These are phyloP conservation scores for Pythium graminicola DNA, from an alignment of 352 stramenopile genomes.

Conservation along the genomic window DNA sequence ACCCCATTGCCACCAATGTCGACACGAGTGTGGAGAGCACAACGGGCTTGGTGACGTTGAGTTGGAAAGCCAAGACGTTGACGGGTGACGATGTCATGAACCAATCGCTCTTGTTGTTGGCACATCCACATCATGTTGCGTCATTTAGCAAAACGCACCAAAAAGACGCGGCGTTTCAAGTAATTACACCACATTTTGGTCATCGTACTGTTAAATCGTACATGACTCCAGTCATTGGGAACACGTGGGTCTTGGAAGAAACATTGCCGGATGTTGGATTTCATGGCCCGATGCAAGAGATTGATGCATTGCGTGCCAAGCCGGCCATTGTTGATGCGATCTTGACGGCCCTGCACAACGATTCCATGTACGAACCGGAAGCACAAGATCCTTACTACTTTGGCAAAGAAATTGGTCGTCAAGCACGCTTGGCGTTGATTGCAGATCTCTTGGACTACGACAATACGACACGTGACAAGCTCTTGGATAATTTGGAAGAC, in stretches of 20 bases:
- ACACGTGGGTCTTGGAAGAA: slow-evolving; percentile 62
- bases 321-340: slow-evolving; percentile 22
- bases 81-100: slow-evolving; percentile 5
- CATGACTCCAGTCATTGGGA: slow-evolving; percentile 59
- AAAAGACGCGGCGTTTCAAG: slow-evolving; percentile 64
- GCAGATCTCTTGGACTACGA: slow-evolving; percentile 61
- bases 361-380: too few species aligned
- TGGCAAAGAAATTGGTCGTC: slow-evolving; percentile 68
- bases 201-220: slow-evolving; percentile 74
- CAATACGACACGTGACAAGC: slow-evolving; percentile 39
- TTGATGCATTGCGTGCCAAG: slow-evolving; percentile 50
- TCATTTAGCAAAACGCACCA: slow-evolving; percentile 22
- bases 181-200: slow-evolving; percentile 34
- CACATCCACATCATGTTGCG: slow-evolving; percentile 67
- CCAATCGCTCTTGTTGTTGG: slow-evolving; percentile 68
- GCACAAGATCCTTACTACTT: slow-evolving; percentile 72
- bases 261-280: slow-evolving; percentile 47
- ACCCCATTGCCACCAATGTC: slow-evolving; percentile 37
- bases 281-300: slow-evolving; percentile 49
- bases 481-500: slow-evolving; percentile 48
- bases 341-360: slow-evolving; percentile 37
- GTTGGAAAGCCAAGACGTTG: slow-evolving; percentile 59
- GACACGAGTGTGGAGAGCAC: slow-evolving; percentile 26
- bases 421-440: slow-evolving; percentile 67
- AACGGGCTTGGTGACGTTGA: slow-evolving; percentile 45